phyloP scores from a whole-genome alignment of 768 basidiomycete species.

The Candolleomyces efflorescens region DNA sequence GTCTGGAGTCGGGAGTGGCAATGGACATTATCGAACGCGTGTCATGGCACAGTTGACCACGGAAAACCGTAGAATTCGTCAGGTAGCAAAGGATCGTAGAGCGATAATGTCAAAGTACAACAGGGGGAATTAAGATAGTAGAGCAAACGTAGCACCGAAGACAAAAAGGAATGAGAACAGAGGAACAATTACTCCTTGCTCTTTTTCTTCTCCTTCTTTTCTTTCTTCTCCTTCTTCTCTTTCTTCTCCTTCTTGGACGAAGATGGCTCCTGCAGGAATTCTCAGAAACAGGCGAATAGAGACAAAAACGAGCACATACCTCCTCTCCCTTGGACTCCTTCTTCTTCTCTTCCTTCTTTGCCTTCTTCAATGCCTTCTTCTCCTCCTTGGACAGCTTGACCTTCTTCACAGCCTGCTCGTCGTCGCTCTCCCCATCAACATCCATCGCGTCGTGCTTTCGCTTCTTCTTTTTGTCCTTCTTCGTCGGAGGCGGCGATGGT shows the following conservation, averaged over 20 bases:
- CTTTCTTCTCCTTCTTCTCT: constrained; percentile 48
- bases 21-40: too few relatives aligned
- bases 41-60: too few relatives aligned
- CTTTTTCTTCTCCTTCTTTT: constrained; percentile 35
- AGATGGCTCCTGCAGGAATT: constrained; percentile 22
- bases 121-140: constrained; percentile 6
- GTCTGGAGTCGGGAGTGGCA: too few relatives aligned
- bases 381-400: constrained; percentile 79
- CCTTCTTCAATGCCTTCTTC: constrained; percentile 81
- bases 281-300: constrained; percentile 1
- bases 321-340: constrained; percentile 40
- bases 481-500: constrained; percentile 30
- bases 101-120: background rate
- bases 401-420: constrained; percentile 60
- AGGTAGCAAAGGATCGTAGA: background rate
- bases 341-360: constrained; percentile 61
- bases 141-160: constrained; percentile 12
- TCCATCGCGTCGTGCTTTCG: constrained; percentile 68
- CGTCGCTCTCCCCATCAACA: constrained; percentile 46
- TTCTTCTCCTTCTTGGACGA: constrained; percentile 39
- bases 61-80: too few relatives aligned
- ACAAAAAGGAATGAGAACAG: constrained; percentile 12
- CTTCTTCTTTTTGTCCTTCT: constrained; percentile 61
- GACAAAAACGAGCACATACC: constrained; percentile 12
- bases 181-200: constrained; percentile 26